Evolutionary conservation across 768 basidiomycete species (phyloP), one percentile per base, ranked within the genome.

Genomic region (Psilocybe cubensis): DNA sequence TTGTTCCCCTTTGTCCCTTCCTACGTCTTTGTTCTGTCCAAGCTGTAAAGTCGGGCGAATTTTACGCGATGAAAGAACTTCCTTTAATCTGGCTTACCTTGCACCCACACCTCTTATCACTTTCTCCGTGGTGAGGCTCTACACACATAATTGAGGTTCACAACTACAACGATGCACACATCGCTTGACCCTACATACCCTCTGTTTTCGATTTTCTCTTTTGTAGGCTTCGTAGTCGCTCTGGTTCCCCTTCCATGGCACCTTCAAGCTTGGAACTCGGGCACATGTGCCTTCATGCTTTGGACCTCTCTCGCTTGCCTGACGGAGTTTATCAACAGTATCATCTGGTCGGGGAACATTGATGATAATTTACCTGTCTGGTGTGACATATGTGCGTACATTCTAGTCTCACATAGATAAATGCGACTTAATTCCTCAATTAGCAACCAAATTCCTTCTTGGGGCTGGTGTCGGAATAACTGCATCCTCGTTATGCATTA

Each of bases 311-410:
- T 78, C 1, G 71, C 66, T 3, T 80, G 77, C 48, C 74, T 88
- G 10, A 77, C 76, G 31, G 63, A 73, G 5, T 80, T 76, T 38
- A 67, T 88, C 54, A 83, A 89, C 66, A 69, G 79, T 6, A 61
- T 87, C 18, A 62, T 88, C 4, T 92, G 89, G 88, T 72, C 69
- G 29, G 74, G 76, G n/a, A 83, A 75, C 54, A 70, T 74, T 12
- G 62, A 76, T 1, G 69, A 82, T 53, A 60, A 55, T 17, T 70
- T 71, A 0, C 74, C 76, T 1, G 70, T 81, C 5, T 84, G 80
- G 79, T 83, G 82, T 54, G 82, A 83, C 65, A 81, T 86, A 48
- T 73, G 84, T 85, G 50, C 57, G 82, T 59, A 18, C 11, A 79
- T 14, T 61, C 76, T 14, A 59, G 78, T 49, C n/a, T 23, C 20